phyloP scores from a whole-genome alignment of 495 filamentous ascomycete species.

The Glutinoglossum americanum region DNA sequence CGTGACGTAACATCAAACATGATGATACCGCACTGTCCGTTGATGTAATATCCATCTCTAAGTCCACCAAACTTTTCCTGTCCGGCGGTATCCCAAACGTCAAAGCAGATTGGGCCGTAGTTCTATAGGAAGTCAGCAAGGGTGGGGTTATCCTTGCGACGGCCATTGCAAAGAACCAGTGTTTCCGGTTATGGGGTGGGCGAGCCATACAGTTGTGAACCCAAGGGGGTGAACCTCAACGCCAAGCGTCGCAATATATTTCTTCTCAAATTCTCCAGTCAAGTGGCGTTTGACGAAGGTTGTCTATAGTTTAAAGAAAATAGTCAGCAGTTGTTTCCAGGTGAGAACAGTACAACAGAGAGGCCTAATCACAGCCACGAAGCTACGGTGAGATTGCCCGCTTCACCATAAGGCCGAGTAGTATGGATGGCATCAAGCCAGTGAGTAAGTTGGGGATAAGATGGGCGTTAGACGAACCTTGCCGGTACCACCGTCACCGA shows the following conservation, averaged over 20 bases:
- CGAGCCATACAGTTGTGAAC: constrained; percentile 66
- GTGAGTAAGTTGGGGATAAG: background rate
- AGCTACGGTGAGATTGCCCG: too few relatives aligned
- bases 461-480: constrained; percentile 40
- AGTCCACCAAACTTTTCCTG: constrained; percentile 99
- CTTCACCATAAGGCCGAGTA: too few relatives aligned
- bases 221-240: constrained; percentile 94
- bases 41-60: constrained; percentile 99
- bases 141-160: background rate
- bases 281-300: constrained; percentile 99
- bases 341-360: too few relatives aligned
- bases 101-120: constrained; percentile 90
- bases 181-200: background rate
- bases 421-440: background rate
- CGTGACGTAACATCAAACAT: constrained; percentile 99
- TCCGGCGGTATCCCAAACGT: constrained; percentile 98
- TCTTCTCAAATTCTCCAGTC: constrained; percentile 99
- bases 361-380: too few relatives aligned
- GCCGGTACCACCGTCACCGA: constrained; percentile 98
- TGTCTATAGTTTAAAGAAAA: constrained; percentile 36
- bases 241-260: constrained; percentile 98
- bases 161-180: background rate
- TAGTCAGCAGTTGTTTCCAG: background rate
- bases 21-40: constrained; percentile 99
- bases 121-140: constrained; percentile 42